These are phyloP conservation scores for Crucibulum parvulum DNA, from an alignment of 1,284 basidiomycete species.

Conservation along the genomic window DNA sequence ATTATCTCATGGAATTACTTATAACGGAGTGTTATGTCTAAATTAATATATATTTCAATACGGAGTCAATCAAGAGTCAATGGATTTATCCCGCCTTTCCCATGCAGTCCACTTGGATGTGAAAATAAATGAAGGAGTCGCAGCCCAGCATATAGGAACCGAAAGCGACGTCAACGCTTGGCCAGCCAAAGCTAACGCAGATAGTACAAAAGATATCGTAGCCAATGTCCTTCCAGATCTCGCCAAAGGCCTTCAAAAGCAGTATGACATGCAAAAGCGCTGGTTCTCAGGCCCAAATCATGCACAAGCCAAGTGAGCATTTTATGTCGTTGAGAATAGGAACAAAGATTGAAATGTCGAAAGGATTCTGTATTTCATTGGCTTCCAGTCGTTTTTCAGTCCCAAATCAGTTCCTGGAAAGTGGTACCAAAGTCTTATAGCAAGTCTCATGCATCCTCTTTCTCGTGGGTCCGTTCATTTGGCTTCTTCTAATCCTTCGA, in stretches of 20 bases:
- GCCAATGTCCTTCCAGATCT: not conserved
- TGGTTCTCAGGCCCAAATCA: conserved; percentile 5
- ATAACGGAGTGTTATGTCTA: too few relatives aligned
- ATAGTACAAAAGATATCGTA: not conserved
- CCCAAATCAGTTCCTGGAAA: conserved; percentile 19
- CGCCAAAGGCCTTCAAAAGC: not conserved
- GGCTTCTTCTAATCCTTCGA: conserved; percentile 40
- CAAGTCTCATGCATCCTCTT: conserved; percentile 17
- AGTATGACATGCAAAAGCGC: conserved; percentile 2
- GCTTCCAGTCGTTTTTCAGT: conserved; percentile 6
- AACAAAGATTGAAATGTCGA: conserved; percentile 1
- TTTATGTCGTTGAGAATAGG: not conserved
- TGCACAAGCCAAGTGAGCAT: conserved; percentile 10
- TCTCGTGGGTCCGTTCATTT: conserved; percentile 35
- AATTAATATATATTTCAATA: too few relatives aligned
- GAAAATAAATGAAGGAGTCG: too few relatives aligned
- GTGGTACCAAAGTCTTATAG: conserved; percentile 16
- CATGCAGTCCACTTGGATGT: too few relatives aligned
- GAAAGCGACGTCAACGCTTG: not conserved
- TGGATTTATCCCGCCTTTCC: too few relatives aligned
- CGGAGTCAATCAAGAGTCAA: too few relatives aligned
- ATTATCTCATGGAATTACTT: too few relatives aligned
- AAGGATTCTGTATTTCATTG: conserved; percentile 9
- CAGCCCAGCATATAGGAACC: not conserved
- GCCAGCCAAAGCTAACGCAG: not conserved